Evolutionary conservation across 208 protist genomes (phyloP).

Genomic region (Trypanosoma caninum): DNA sequence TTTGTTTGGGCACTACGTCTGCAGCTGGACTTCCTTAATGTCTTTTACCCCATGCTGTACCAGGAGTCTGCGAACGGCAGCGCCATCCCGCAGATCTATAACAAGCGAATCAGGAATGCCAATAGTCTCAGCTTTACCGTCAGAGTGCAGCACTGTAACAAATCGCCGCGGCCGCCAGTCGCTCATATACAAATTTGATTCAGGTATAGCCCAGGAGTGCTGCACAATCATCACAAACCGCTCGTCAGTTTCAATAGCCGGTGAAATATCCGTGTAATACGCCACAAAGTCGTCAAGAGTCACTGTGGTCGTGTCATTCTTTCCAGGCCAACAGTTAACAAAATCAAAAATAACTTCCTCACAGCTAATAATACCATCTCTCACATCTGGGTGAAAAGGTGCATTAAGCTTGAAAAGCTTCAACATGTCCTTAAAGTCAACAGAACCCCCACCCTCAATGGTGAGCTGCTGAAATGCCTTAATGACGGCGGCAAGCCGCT

Average conservation of each 20-base stretch:
- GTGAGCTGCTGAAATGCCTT: conserved; percentile 67
- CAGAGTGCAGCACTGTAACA: conserved; percentile 60
- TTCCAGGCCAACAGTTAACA: conserved; percentile 70
- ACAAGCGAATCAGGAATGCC: conserved; percentile 65
- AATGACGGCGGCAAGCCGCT: conserved; percentile 56
- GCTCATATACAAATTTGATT: conserved; percentile 53
- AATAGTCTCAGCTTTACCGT: conserved; percentile 57
- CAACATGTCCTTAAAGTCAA: conserved; percentile 73
- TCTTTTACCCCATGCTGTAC: conserved; percentile 61
- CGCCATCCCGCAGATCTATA: conserved; percentile 40
- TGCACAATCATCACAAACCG: conserved; percentile 71
- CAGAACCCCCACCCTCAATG: conserved; percentile 72
- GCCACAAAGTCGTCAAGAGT: conserved; percentile 81
- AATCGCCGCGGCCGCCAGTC: conserved; percentile 38
- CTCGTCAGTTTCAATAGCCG: conserved; percentile 67
- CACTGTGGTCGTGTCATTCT: conserved; percentile 63
- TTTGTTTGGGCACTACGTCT: conserved; percentile 8
- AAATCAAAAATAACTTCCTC: conserved; percentile 84
- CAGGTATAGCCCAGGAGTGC: conserved; percentile 71
- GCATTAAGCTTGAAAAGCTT: conserved; percentile 67
- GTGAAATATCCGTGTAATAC: conserved; percentile 91
- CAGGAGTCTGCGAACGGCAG: conserved; percentile 52
- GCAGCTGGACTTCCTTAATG: conserved; percentile 46
- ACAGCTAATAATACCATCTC: conserved; percentile 46
- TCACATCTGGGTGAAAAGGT: conserved; percentile 57